A percentile compares a stretch with the other conserved stretches of the same genome.
Conservation (phyloP, 768 basidiomycete genomes). For the Tricholoma matsutake region DNA sequence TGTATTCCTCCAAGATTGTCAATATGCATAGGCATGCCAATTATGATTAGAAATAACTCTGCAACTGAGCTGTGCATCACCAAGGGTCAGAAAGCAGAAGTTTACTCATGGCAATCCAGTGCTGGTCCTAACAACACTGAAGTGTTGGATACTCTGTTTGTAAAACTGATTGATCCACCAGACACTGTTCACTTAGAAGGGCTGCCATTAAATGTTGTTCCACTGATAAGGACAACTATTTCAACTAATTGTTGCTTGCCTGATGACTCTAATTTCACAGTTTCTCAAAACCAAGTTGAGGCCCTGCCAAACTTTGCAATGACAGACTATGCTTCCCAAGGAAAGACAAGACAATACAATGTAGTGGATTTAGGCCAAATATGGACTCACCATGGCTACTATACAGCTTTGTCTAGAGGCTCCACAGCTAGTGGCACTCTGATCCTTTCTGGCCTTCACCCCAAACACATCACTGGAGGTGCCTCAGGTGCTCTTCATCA, state of each 20-base stretch:
- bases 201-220: neutral
- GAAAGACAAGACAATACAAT: slow-evolving; percentile 26
- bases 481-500: slow-evolving; percentile 23
- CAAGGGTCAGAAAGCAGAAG: slow-evolving; percentile 29
- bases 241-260: neutral
- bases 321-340: slow-evolving; percentile 35
- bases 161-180: neutral
- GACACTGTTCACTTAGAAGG: neutral
- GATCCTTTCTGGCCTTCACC: slow-evolving; percentile 26
- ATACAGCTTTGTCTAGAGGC: slow-evolving; percentile 29
- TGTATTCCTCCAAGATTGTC: slow-evolving; percentile 3
- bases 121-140: neutral
- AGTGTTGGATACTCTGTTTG: neutral
- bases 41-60: slow-evolving; percentile 30
- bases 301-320: slow-evolving; percentile 8
- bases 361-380: slow-evolving; percentile 23
- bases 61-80: slow-evolving; percentile 34
- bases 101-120: neutral
- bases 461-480: slow-evolving; percentile 21
- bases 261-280: neutral
- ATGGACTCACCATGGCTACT: slow-evolving; percentile 24
- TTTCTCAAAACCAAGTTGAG: neutral
- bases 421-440: slow-evolving; percentile 26
- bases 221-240: neutral
- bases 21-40: slow-evolving; percentile 31